phyloP scores from a whole-genome alignment of 495 filamentous ascomycete genomes.

The Lichina pygmaea region DNA sequence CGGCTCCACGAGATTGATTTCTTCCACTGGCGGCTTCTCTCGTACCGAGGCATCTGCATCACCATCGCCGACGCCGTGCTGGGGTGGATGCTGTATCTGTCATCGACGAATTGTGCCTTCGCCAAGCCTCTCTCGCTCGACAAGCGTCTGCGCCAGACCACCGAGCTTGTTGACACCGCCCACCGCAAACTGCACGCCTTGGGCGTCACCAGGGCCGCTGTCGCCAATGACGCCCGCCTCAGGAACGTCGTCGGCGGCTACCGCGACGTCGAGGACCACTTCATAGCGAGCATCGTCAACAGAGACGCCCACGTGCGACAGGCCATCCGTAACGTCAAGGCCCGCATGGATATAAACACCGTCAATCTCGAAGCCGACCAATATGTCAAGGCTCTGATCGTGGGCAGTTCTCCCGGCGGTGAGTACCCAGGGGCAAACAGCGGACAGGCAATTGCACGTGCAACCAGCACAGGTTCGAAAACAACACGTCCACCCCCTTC shows the following conservation, averaged over 20 bases:
- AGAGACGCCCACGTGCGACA: background rate
- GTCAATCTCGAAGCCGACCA: background rate
- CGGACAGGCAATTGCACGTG: too few relatives aligned
- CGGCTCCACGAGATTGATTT: constrained; percentile 26
- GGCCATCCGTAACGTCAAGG: background rate
- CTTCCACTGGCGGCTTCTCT: constrained; percentile 39
- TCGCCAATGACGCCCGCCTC: constrained; percentile 25
- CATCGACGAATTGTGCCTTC: constrained; percentile 47
- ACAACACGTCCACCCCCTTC: too few relatives aligned
- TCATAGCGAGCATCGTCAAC: background rate
- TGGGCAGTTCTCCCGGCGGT: too few relatives aligned
- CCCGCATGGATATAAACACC: background rate
- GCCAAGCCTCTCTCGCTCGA: constrained; percentile 21
- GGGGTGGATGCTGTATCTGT: constrained; percentile 37
- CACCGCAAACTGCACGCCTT: constrained; percentile 23
- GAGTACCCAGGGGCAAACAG: too few relatives aligned
- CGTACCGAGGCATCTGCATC: constrained; percentile 30
- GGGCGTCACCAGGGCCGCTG: constrained; percentile 27
- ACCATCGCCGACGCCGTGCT: constrained; percentile 31
- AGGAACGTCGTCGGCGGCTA: background rate
- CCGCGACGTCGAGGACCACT: background rate
- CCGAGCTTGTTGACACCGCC: constrained; percentile 17
- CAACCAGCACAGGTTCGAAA: too few relatives aligned
- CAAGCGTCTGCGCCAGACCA: constrained; percentile 18
- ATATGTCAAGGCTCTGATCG: background rate